Evolutionary conservation across 1,139 yeast species (phyloP), one percentile per base, ranked within the genome.

Genomic region (Suhomyces ambrosiae): DNA sequence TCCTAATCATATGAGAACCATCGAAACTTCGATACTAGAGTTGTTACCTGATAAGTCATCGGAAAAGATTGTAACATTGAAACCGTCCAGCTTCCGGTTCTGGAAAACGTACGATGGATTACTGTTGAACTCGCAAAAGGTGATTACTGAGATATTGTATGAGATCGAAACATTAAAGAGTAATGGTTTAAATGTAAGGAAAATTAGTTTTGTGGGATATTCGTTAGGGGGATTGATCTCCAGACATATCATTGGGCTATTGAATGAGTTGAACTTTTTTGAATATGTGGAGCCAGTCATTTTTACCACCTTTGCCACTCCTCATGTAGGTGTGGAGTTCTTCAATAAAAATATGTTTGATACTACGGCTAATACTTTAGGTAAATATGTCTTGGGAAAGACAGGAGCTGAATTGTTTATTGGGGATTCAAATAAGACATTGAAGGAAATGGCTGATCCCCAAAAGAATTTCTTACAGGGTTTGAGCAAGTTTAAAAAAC

Each of bases 31-130:
- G 11, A 54, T 88, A 17, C 65, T 67, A 27, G 67, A 68, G 23
- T 58, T 69, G 3, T 47, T 78, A 3, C 51, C 55, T 2, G 55
- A 49, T 3, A 61, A 59, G 7, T 53, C 65, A 5, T 50, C 60
- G 6, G 78, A 74, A 19, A 66, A 70, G 22, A 64, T 82, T 2
- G 75, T 77, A 14, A 72, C 83, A 1, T 63, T 85, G 31, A 73
- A 81, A 32, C 90, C 96, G 0, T 72, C 78, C 8, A 70, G 84
- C n/a, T 86, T 86, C 47, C 73, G 89, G 6, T 76, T 76, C 46
- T 76, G 87, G 71, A 81, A 82, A 52, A 86, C 96, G 0, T 87
- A 87, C 53, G 97, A 90, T 56, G 97, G 97, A 7, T 67, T 90
- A 23, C 76, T 74, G 43, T 65, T 81, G 22, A 80, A 89, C 45